phyloP scores from a whole-genome alignment of 2,329 filamentous ascomycete species.

The Sporothrix schenckii region DNA sequence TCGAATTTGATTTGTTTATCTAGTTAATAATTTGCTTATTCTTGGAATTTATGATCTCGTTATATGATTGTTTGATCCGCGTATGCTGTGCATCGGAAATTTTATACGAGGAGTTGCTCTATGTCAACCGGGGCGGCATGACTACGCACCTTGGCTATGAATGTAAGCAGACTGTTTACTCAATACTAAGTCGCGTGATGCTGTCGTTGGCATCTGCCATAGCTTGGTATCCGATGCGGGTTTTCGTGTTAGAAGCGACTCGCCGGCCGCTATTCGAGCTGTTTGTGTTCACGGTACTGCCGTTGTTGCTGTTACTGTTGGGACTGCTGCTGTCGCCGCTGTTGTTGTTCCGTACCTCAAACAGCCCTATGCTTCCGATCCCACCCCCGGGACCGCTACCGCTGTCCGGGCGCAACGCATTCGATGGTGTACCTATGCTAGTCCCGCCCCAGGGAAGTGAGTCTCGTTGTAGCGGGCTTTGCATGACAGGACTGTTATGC shows the following conservation, averaged over 20 bases:
- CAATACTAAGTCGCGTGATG: constrained; percentile 96
- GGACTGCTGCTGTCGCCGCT: constrained; percentile 48
- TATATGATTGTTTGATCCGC: no score
- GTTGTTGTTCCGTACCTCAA: constrained; percentile 46
- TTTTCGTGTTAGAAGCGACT: constrained; percentile 50
- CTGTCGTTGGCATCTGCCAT: constrained; percentile 97
- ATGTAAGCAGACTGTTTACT: constrained; percentile 52
- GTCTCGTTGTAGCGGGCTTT: constrained; percentile 79
- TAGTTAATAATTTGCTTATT: no score
- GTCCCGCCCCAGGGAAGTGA: constrained; percentile 71
- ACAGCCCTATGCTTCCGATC: constrained; percentile 29
- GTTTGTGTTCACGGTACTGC: constrained; percentile 53
- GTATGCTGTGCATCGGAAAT: no score
- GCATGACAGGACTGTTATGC: constrained; percentile 85
- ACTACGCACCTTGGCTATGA: background rate
- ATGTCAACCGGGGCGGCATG: no score
- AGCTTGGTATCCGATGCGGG: constrained; percentile 78
- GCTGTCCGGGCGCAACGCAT: constrained; percentile 53
- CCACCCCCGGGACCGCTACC: constrained; percentile 39
- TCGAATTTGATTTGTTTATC: no score
- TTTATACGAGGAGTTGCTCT: no score
- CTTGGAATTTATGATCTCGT: no score
- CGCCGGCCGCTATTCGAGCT: constrained; percentile 38
- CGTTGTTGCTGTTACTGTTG: constrained; percentile 42
- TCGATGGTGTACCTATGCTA: constrained; percentile 48